phyloP scores from a whole-genome alignment of 139 green algal species.

The Chlorella sp. region DNA sequence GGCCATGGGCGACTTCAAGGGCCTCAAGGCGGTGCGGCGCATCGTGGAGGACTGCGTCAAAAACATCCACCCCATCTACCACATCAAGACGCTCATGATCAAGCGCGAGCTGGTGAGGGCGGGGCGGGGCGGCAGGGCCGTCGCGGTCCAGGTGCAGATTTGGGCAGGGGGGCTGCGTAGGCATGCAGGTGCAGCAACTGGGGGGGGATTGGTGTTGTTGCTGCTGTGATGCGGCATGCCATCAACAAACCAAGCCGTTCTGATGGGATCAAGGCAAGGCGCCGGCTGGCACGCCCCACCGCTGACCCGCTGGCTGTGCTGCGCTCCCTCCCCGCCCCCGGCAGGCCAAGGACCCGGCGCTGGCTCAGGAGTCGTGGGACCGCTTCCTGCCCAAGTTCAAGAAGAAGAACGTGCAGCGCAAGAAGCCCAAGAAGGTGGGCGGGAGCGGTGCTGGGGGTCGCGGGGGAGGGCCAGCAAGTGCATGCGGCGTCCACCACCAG shows the following conservation, averaged over 20 bases:
- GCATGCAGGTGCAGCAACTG: too few species aligned
- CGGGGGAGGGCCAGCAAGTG: too few species aligned
- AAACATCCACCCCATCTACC: constrained; percentile 99
- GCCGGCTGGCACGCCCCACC: too few species aligned
- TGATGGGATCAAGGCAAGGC: too few species aligned
- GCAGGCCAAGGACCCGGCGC: constrained; percentile 29
- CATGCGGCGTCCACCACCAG: too few species aligned
- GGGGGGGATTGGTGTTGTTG: too few species aligned
- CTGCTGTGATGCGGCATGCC: too few species aligned
- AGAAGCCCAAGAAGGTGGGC: constrained; percentile 76
- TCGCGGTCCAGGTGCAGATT: too few species aligned
- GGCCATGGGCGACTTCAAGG: constrained; percentile 94
- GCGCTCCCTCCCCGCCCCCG: too few species aligned
- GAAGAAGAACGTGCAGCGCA: constrained; percentile 97
- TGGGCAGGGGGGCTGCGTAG: too few species aligned
- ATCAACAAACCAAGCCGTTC: too few species aligned
- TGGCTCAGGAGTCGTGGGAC: constrained; percentile 91
- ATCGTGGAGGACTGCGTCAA: constrained; percentile 99
- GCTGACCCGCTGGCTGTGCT: background rate
- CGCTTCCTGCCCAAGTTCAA: constrained; percentile 99
- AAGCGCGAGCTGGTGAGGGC: constrained; percentile 89
- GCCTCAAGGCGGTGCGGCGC: constrained; percentile 91
- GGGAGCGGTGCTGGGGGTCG: background rate
- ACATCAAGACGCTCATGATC: constrained; percentile 99
- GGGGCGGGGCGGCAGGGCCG: too few species aligned